These are phyloP conservation scores for Colletotrichum spaethianum DNA, from an alignment of 2,329 filamentous ascomycete genomes.

Conservation along the genomic window DNA sequence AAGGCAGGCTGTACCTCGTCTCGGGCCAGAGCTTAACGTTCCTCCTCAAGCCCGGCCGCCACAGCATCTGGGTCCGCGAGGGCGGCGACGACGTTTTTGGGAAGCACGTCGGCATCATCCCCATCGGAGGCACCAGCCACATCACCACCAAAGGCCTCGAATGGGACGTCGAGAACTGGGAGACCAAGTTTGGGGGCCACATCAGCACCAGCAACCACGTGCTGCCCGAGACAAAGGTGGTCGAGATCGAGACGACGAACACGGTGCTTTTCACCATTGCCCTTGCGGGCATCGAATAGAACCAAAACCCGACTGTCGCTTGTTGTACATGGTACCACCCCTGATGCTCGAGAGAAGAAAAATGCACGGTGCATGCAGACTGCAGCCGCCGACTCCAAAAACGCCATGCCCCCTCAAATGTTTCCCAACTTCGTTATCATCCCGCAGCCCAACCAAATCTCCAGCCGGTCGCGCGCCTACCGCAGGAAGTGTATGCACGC, in stretches of 20 bases:
- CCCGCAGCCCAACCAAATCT: neutral
- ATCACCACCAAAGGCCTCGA: slow-evolving; percentile 87
- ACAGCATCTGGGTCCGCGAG: slow-evolving; percentile 76
- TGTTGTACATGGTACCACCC: slow-evolving; percentile 26
- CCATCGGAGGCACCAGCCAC: slow-evolving; percentile 81
- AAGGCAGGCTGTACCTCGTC: slow-evolving; percentile 81
- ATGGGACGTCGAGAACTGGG: slow-evolving; percentile 91
- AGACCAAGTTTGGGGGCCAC: slow-evolving; percentile 80
- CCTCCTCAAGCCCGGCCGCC: slow-evolving; percentile 78
- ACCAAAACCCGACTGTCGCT: slow-evolving; percentile 31
- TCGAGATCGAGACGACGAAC: slow-evolving; percentile 74
- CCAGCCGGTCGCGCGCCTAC: slow-evolving; percentile 57
- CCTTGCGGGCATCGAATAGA: slow-evolving; percentile 53
- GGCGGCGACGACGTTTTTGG: slow-evolving; percentile 71
- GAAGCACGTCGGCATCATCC: slow-evolving; percentile 88
- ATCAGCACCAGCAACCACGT: slow-evolving; percentile 89
- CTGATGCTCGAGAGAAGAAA: slow-evolving; percentile 6
- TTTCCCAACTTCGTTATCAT: slow-evolving; percentile 8
- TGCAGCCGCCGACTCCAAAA: slow-evolving; percentile 21
- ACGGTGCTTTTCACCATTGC: slow-evolving; percentile 84
- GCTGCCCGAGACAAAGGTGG: slow-evolving; percentile 67
- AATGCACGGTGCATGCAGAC: slow-evolving; percentile 9
- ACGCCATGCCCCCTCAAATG: slow-evolving; percentile 36
- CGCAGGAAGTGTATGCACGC: slow-evolving; percentile 88
- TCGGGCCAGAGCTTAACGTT: slow-evolving; percentile 88